phyloP scores from a whole-genome alignment of 306 rosid species.

The Delonix regia region DNA sequence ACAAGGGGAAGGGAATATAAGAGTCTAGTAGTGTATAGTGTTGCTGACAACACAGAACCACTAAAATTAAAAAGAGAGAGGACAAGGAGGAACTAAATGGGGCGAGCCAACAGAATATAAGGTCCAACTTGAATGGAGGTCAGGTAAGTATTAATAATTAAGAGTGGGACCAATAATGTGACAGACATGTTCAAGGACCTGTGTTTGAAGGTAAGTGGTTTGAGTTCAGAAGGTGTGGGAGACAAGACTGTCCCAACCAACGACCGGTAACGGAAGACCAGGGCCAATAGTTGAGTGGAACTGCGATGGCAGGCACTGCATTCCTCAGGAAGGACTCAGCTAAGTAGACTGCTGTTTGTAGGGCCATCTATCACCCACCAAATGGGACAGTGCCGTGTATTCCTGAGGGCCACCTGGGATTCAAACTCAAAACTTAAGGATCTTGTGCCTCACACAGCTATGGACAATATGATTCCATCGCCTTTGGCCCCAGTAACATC shows the following conservation, averaged over 20 bases:
- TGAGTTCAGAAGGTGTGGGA: slow-evolving; percentile 32
- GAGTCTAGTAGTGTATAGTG: neutral
- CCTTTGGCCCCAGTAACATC: slow-evolving; percentile 52
- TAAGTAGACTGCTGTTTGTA: slow-evolving; percentile 24
- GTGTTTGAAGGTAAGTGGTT: slow-evolving; percentile 14
- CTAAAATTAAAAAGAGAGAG: neutral
- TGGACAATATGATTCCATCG: slow-evolving; percentile 44
- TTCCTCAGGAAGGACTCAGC: slow-evolving; percentile 22
- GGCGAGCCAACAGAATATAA: slow-evolving; percentile 19
- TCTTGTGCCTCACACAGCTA: slow-evolving; percentile 43
- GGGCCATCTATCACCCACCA: slow-evolving; percentile 34
- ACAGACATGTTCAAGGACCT: slow-evolving; percentile 35
- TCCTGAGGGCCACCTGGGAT: slow-evolving; percentile 42
- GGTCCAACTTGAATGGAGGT: slow-evolving; percentile 37
- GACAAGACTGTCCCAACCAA: slow-evolving; percentile 36
- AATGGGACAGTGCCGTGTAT: slow-evolving; percentile 61
- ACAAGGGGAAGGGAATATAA: slow-evolving; percentile 4
- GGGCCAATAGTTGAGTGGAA: slow-evolving; percentile 49
- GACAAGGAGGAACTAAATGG: slow-evolving; percentile 25
- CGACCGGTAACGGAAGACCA: slow-evolving; percentile 25
- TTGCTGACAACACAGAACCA: neutral
- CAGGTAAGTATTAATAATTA: slow-evolving; percentile 29
- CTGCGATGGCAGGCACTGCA: slow-evolving; percentile 31
- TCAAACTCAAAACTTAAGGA: slow-evolving; percentile 30
- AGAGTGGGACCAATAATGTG: neutral